Evolutionary conservation across 169 alveolate species (phyloP).

Genomic region (Perkinsus olseni): DNA sequence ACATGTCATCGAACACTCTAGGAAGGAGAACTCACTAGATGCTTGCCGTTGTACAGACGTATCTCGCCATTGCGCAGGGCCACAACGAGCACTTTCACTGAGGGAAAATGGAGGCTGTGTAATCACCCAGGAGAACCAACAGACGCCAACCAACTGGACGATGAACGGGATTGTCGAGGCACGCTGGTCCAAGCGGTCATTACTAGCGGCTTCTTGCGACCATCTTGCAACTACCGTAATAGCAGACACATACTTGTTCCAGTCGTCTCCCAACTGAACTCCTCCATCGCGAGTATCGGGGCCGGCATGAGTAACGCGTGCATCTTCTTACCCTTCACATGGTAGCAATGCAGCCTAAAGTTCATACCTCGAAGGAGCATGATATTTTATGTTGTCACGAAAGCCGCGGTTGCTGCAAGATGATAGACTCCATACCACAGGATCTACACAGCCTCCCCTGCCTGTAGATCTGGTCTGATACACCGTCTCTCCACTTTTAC

Average conservation of each 20-base stretch:
- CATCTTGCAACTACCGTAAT: no score
- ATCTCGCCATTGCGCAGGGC: slow-evolving; percentile 56
- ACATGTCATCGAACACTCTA: slow-evolving; percentile 24
- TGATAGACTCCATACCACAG: no score
- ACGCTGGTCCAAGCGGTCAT: no score
- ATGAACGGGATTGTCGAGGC: not conserved
- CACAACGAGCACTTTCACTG: slow-evolving; percentile 39
- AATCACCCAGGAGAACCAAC: slow-evolving; percentile 28
- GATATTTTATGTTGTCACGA: slow-evolving; percentile 20
- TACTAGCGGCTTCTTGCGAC: no score
- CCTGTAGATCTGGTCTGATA: no score
- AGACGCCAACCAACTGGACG: not conserved
- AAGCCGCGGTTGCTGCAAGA: no score
- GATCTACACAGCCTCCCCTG: no score
- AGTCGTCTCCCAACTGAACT: not conserved
- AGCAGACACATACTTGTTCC: not conserved
- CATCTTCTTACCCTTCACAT: slow-evolving; percentile 40
- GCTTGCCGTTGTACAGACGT: slow-evolving; percentile 54
- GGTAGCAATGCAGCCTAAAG: slow-evolving; percentile 20
- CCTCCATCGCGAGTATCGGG: slow-evolving; percentile 22
- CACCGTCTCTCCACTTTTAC: no score
- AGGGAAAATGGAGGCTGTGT: slow-evolving; percentile 21
- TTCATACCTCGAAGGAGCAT: not conserved
- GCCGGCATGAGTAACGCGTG: slow-evolving; percentile 21
- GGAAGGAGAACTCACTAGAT: slow-evolving; percentile 35